Conservation (phyloP, 164 flowering plant species). For the Annona cherimola region DNA sequence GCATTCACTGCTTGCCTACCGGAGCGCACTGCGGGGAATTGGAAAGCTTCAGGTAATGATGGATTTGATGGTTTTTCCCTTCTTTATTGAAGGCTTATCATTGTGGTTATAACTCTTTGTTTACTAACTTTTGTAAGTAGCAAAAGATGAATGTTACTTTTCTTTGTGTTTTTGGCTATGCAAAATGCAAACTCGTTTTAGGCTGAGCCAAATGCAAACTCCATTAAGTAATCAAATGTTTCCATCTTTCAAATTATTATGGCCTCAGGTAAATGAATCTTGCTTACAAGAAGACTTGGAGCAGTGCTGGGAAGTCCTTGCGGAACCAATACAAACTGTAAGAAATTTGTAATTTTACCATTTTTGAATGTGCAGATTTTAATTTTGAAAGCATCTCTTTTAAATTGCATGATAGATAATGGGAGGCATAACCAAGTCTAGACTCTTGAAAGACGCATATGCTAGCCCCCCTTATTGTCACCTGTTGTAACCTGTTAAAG, state of each 20-base stretch:
- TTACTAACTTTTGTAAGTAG: too few relatives aligned
- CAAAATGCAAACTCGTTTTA: too few relatives aligned
- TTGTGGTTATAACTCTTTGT: too few relatives aligned
- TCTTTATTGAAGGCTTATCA: neutral
- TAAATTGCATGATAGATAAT: neutral
- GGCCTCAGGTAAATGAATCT: conserved; percentile 71
- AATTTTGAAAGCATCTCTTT: neutral
- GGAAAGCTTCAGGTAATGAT: conserved; percentile 74
- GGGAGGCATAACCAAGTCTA: too few relatives aligned
- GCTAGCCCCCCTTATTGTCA: neutral
- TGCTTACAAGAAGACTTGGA: conserved; percentile 68
- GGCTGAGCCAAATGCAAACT: neutral
- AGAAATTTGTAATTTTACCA: conserved; percentile 14
- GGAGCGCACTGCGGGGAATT: conserved; percentile 79
- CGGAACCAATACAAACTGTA: conserved; percentile 98
- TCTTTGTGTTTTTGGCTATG: too few relatives aligned
- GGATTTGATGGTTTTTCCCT: neutral
- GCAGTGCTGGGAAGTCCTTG: conserved; percentile 91
- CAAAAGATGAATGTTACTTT: too few relatives aligned
- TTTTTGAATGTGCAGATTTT: neutral
- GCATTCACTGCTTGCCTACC: conserved; percentile 91
- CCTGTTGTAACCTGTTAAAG: neutral
- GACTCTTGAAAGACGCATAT: neutral
- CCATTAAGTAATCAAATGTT: neutral
- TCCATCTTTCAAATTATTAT: neutral